phyloP scores from a whole-genome alignment of 2,329 filamentous ascomycete genomes.

The Cadophora malorum region DNA sequence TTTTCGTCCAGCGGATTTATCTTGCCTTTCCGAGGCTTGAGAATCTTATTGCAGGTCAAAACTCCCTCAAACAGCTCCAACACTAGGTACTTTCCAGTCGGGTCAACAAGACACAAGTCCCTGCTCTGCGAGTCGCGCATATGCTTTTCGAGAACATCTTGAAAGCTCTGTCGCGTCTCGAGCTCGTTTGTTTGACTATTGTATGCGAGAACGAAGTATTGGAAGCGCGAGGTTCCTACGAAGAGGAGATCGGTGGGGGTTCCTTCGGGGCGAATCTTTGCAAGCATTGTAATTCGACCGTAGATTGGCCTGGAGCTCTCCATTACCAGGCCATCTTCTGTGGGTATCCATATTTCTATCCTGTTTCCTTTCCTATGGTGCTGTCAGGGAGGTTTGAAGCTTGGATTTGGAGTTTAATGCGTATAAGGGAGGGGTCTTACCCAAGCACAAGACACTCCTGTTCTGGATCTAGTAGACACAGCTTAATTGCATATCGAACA shows the following conservation, averaged over 20 bases:
- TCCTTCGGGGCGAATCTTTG: constrained; percentile 77
- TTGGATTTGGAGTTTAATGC: constrained; percentile 26
- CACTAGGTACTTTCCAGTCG: constrained; percentile 71
- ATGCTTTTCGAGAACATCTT: constrained; percentile 62
- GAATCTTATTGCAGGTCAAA: constrained; percentile 67
- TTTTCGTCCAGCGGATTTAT: constrained; percentile 62
- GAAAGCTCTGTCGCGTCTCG: constrained; percentile 56
- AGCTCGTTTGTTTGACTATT: constrained; percentile 62
- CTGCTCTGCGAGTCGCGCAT: constrained; percentile 82
- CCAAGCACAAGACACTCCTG: constrained; percentile 86
- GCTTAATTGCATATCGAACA: constrained; percentile 84
- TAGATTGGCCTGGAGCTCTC: constrained; percentile 76
- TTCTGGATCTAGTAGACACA: constrained; percentile 74
- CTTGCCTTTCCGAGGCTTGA: constrained; percentile 58
- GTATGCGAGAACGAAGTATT: constrained; percentile 92
- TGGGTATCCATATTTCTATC: constrained; percentile 80
- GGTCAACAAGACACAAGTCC: constrained; percentile 84
- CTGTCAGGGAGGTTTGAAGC: constrained; percentile 27
- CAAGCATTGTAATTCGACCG: constrained; percentile 85
- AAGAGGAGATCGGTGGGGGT: constrained; percentile 85
- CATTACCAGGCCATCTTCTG: constrained; percentile 68
- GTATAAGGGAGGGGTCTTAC: constrained; percentile 54
- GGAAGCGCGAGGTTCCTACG: constrained; percentile 85
- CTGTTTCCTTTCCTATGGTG: constrained; percentile 76
- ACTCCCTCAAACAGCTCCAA: constrained; percentile 74